Conservation (phyloP, 495 filamentous ascomycete genomes). For the Aspergillus diversus region DNA sequence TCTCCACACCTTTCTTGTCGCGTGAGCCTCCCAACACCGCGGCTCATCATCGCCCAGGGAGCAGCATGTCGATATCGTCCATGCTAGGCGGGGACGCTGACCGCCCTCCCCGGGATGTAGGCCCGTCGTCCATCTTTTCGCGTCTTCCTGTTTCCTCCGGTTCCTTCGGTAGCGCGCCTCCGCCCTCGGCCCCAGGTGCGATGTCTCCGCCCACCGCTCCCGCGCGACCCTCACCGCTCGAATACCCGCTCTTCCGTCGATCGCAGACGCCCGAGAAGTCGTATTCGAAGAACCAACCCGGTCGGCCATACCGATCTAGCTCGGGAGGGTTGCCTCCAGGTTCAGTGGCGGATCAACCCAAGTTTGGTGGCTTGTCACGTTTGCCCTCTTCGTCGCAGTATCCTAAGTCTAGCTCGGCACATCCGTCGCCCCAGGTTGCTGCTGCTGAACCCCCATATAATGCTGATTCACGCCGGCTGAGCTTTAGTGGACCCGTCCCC, state of each 20-base stretch:
- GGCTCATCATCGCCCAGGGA: conserved; percentile 60
- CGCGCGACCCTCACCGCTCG: conserved; percentile 49
- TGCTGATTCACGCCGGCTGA: conserved; percentile 43
- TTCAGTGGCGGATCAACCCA: conserved; percentile 35
- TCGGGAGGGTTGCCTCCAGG: conserved; percentile 44
- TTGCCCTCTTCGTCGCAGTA: conserved; percentile 38
- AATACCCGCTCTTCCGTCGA: conserved; percentile 65
- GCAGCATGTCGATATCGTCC: conserved; percentile 96
- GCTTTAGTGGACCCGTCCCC: conserved; percentile 44
- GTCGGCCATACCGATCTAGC: conserved; percentile 47
- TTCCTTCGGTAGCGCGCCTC: conserved; percentile 35
- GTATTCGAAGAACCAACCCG: conserved; percentile 36
- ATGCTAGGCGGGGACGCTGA: conserved; percentile 73
- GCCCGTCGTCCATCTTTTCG: conserved; percentile 56
- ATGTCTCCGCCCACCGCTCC: conserved; percentile 53
- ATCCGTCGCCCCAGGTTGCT: conserved; percentile 46
- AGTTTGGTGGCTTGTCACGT: conserved; percentile 42
- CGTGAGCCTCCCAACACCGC: conserved; percentile 56
- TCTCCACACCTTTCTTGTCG: conserved; percentile 48
- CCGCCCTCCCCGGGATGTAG: conserved; percentile 62
- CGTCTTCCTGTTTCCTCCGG: conserved; percentile 56
- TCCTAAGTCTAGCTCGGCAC: conserved; percentile 43
- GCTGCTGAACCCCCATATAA: conserved; percentile 38
- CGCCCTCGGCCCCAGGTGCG: conserved; percentile 38
- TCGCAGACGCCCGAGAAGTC: conserved; percentile 75